Evolutionary conservation across 805 yeast species (phyloP), one percentile per base, ranked within the genome.

Genomic region (Ogataea ganodermae): DNA sequence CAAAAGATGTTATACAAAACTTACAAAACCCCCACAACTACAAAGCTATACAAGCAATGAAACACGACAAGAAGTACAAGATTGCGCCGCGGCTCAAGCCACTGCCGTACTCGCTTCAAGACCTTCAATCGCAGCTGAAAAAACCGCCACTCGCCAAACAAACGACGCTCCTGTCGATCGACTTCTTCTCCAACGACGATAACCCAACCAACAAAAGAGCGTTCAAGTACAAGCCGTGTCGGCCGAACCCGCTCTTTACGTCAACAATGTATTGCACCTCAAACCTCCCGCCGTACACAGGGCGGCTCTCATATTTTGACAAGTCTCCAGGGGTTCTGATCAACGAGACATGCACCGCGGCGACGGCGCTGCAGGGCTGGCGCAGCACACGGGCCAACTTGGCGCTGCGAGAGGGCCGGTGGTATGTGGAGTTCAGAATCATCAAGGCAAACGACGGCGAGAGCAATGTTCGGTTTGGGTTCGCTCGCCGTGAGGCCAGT

Each of bases 401-500:
- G 1, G 83, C 88, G 1, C 73, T 92, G 9, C 72, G 86, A 22
- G 91, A 87, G 53, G 99, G 98, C 0, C 67, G 65, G 14, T 85
- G 86, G 73, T 92, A 84, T 65, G 81, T 88, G 67, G 98, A 92
- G 64, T 84, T 82, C 52, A 75, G 79, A 45, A 77, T 92, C 1
- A 20, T 60, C 12, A 61, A 55, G 46, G 59, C 62, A 3, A 56
- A 53, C 21, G 59, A 56, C 36, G 60, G 59, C 12, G 62, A 56
- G 14, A 49, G 59, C 32, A 57, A 91, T 63, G 89, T 94, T 1
- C 69, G 99, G 23, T 61, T 91, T 23, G 99, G 99, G 0, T 61
- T 92, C 30, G 85, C 85, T 0, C 71, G 98, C 44, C 76, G 89
- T 51, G 98, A 92, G 60, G 94, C 96, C 2, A 80, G 89, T 42